Percentiles rank a stretch among this genome's conserved stretches.
These are phyloP conservation scores for Fusarium brevicatenulatum DNA, from an alignment of 2,329 filamentous ascomycete species.

Conservation along the genomic window DNA sequence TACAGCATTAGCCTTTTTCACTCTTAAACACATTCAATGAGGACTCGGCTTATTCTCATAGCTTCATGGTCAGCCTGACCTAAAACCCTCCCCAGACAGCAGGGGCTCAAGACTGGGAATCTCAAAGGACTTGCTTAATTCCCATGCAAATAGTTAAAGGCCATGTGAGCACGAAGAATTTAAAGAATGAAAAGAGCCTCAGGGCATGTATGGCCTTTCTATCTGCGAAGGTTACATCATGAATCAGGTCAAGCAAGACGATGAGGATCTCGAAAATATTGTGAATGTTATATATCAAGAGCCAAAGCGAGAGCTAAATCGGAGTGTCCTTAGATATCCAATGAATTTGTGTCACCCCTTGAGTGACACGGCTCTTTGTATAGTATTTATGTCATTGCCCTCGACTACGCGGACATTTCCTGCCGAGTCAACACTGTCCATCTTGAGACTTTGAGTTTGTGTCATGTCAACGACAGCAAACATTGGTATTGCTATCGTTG, in stretches of 20 bases:
- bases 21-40: too few relatives aligned
- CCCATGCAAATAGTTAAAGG: background rate
- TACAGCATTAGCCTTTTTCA: too few relatives aligned
- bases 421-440: background rate
- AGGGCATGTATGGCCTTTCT: background rate
- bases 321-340: background rate
- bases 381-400: background rate
- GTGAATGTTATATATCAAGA: background rate
- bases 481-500: background rate
- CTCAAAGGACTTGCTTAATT: too few relatives aligned
- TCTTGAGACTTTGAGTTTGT: background rate
- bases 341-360: background rate
- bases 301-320: background rate
- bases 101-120: too few relatives aligned
- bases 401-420: background rate
- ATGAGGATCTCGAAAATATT: background rate
- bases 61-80: background rate
- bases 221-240: background rate
- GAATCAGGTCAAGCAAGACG: background rate
- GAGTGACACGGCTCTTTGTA: background rate
- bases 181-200: background rate
- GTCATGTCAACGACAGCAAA: background rate
- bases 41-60: background rate
- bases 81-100: too few relatives aligned
- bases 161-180: too few relatives aligned